Evolutionary conservation across 169 alveolate species (phyloP).

Genomic region (Plasmodium chabaudi): DNA sequence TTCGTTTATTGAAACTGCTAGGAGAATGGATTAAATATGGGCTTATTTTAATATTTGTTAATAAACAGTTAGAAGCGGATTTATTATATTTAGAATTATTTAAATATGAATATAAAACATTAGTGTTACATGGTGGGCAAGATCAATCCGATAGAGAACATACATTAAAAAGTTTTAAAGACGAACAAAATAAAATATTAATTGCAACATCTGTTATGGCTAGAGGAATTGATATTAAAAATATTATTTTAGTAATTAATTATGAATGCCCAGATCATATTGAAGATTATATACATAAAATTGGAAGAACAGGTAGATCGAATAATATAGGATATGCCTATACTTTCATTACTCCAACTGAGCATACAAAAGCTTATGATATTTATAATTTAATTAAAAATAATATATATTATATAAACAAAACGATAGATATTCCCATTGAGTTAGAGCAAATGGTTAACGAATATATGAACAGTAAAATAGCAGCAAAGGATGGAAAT

Average conservation of each 20-base stretch:
- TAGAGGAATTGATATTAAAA: slow-evolving; percentile 98
- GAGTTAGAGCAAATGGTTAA: slow-evolving; percentile 81
- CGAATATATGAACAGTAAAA: slow-evolving; percentile 43
- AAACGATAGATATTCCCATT: slow-evolving; percentile 78
- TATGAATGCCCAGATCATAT: slow-evolving; percentile 98
- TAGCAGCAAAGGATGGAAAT: too few species aligned
- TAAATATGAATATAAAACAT: slow-evolving; percentile 91
- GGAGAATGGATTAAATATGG: slow-evolving; percentile 98
- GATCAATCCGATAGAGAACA: slow-evolving; percentile 98
- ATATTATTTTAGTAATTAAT: slow-evolving; percentile 96
- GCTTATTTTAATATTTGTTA: slow-evolving; percentile 96
- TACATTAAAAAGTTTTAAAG: slow-evolving; percentile 94
- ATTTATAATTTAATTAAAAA: slow-evolving; percentile 91
- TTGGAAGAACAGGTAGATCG: slow-evolving; percentile 99
- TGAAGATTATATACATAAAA: slow-evolving; percentile 99
- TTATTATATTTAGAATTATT: slow-evolving; percentile 90
- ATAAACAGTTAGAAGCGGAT: slow-evolving; percentile 97
- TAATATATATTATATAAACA: slow-evolving; percentile 67
- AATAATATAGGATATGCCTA: slow-evolving; percentile 98
- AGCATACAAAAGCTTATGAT: slow-evolving; percentile 95
- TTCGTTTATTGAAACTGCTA: slow-evolving; percentile 93
- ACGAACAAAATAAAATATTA: slow-evolving; percentile 87
- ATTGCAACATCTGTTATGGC: slow-evolving; percentile 99
- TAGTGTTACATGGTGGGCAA: slow-evolving; percentile 97
- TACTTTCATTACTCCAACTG: slow-evolving; percentile 95